A percentile compares a stretch with the other conserved stretches of the same genome.
These are phyloP conservation scores for Fusarium verticillioides DNA, from an alignment of 2,329 filamentous ascomycete species.

Conservation along the genomic window DNA sequence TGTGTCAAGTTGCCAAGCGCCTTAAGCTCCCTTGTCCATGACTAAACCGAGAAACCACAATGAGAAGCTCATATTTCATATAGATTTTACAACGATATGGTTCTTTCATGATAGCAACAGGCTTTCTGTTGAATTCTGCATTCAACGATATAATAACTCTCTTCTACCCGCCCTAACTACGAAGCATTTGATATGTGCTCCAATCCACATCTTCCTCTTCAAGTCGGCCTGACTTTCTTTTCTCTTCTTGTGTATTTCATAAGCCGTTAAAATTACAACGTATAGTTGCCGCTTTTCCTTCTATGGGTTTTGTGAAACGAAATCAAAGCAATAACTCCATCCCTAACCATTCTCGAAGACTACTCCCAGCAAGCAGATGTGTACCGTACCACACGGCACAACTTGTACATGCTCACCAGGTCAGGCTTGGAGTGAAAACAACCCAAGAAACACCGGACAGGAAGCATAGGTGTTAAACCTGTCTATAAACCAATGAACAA, in stretches of 20 bases:
- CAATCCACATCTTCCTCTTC: conserved; percentile 34
- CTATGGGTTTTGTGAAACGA: conserved; percentile 45
- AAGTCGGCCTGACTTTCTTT: conserved; percentile 30
- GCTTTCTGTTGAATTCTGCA: conserved; percentile 11
- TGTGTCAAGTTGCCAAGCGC: background rate
- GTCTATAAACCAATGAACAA: conserved; percentile 46
- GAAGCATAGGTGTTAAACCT: conserved; percentile 29
- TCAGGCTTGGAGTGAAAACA: conserved; percentile 23
- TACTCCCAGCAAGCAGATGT: conserved; percentile 14
- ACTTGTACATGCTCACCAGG: conserved; percentile 1
- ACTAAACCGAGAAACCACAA: background rate
- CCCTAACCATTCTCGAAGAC: conserved; percentile 21
- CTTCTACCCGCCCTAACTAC: conserved; percentile 16
- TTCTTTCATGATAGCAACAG: conserved; percentile 3
- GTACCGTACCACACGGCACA: conserved; percentile 8
- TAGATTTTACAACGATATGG: conserved; percentile 30
- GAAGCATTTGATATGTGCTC: conserved; percentile 39
- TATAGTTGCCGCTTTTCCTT: conserved; percentile 48
- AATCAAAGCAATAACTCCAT: conserved; percentile 42
- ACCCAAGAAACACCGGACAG: conserved; percentile 47
- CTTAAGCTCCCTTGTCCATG: background rate
- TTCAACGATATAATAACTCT: conserved; percentile 27
- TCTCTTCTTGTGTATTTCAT: conserved; percentile 43
- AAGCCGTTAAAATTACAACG: conserved; percentile 50
- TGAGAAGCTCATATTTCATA: conserved; percentile 5